These are phyloP conservation scores for Aspergillus quadricinctus DNA, from an alignment of 2,329 filamentous ascomycete genomes.

Conservation along the genomic window DNA sequence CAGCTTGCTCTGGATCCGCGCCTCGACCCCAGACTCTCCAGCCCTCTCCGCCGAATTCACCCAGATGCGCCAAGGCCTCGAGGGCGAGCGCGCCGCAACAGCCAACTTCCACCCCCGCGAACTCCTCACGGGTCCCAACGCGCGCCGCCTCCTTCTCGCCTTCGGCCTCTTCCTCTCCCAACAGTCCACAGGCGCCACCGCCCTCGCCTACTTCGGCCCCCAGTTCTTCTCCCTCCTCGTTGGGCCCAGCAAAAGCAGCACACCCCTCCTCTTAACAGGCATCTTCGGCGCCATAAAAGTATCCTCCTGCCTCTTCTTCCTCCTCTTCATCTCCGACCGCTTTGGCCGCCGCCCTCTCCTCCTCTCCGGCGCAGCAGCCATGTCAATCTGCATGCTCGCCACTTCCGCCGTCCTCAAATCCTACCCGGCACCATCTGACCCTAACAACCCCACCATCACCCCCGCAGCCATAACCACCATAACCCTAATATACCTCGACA, in stretches of 20 bases:
- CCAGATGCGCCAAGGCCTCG: slow-evolving; percentile 47
- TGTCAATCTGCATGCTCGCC: slow-evolving; percentile 46
- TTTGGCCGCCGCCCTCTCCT: slow-evolving; percentile 51
- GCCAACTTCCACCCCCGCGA: slow-evolving; percentile 43
- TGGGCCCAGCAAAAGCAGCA: slow-evolving; percentile 29
- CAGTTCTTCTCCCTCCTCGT: slow-evolving; percentile 53
- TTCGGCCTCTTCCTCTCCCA: slow-evolving; percentile 49
- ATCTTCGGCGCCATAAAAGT: slow-evolving; percentile 55
- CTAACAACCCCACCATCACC: slow-evolving; percentile 25
- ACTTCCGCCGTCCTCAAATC: slow-evolving; percentile 36
- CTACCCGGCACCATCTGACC: too few species aligned
- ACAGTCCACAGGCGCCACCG: slow-evolving; percentile 52
- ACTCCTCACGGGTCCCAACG: slow-evolving; percentile 44
- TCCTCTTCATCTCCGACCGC: slow-evolving; percentile 51
- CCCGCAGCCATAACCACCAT: slow-evolving; percentile 49
- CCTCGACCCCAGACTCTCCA: slow-evolving; percentile 28
- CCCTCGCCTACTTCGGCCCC: slow-evolving; percentile 52
- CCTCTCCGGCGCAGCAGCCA: slow-evolving; percentile 42
- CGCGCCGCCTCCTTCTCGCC: slow-evolving; percentile 42
- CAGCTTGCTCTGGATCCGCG: slow-evolving; percentile 51
- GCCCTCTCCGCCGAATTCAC: slow-evolving; percentile 44
- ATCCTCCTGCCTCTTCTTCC: slow-evolving; percentile 46
- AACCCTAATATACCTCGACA: slow-evolving; percentile 53
- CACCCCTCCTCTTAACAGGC: slow-evolving; percentile 49
- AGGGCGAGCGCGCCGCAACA: slow-evolving; percentile 43